phyloP scores from a whole-genome alignment of 2,329 filamentous ascomycete genomes.

The Fusarium compactum region DNA sequence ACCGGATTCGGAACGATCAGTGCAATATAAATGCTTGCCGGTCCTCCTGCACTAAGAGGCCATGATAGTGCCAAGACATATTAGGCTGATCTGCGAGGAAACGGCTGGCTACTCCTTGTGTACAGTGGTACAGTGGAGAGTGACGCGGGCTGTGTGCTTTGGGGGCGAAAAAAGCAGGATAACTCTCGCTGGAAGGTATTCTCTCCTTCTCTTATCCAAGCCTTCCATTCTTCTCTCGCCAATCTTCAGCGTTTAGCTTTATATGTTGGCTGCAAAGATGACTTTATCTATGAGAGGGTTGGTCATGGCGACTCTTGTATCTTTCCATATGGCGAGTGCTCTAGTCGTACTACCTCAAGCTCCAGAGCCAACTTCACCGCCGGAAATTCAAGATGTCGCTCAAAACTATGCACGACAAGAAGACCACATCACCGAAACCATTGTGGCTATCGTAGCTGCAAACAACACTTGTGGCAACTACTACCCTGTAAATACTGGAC shows the following conservation, averaged over 20 bases:
- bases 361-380: constrained; percentile 23
- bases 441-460: constrained; percentile 15
- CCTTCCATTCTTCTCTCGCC: background rate
- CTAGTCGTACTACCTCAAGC: constrained; percentile 22
- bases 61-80: background rate
- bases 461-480: constrained; percentile 26
- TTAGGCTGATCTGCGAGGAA: background rate
- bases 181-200: background rate
- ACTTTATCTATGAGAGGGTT: background rate
- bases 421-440: constrained; percentile 5
- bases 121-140: background rate
- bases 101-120: background rate
- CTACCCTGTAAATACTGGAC: background rate
- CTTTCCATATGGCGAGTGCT: constrained; percentile 20
- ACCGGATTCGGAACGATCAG: background rate
- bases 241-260: background rate
- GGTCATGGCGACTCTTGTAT: background rate
- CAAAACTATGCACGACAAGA: constrained; percentile 17
- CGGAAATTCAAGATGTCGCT: constrained; percentile 4
- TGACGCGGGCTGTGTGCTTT: background rate
- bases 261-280: background rate
- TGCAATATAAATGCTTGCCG: background rate
- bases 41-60: no score
- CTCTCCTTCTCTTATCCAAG: no score
- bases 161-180: background rate